phyloP scores from a whole-genome alignment of 1,284 basidiomycete species.

The Trametes hirsuta region DNA sequence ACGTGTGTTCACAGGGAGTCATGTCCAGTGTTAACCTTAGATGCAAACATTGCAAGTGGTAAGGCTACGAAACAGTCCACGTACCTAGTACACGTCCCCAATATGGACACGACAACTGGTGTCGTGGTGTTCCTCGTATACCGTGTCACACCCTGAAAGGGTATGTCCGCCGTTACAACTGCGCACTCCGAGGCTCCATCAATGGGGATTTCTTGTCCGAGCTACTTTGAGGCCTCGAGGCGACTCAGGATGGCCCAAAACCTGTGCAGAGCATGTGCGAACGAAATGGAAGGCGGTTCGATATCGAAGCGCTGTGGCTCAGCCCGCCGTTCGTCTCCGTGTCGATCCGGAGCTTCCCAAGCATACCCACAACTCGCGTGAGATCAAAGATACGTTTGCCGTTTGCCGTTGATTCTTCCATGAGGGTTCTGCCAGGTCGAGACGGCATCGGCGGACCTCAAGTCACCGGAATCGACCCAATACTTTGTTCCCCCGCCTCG shows the following conservation, averaged over 20 bases:
- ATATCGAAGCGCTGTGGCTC: background rate
- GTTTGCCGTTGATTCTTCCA: background rate
- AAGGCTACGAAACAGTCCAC: conserved; percentile 7
- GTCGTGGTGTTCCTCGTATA: conserved; percentile 6
- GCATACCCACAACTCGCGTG: background rate
- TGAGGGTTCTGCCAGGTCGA: conserved; percentile 15
- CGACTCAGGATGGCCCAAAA: background rate
- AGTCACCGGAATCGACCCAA: background rate
- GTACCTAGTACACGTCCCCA: conserved; percentile 15
- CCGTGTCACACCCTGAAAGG: background rate
- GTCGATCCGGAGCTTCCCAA: conserved; percentile 11
- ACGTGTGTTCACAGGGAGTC: conserved; percentile 24
- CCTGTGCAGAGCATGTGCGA: background rate
- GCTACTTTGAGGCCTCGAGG: background rate
- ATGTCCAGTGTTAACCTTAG: conserved; percentile 18
- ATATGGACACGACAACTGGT: background rate
- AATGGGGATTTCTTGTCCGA: background rate
- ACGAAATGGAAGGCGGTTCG: background rate
- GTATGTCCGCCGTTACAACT: background rate
- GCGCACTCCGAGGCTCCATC: background rate
- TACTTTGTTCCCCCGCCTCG: too few relatives aligned
- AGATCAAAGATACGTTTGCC: background rate
- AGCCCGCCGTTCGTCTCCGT: background rate
- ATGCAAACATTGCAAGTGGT: conserved; percentile 9
- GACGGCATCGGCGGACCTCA: conserved; percentile 1